Percentiles rank a stretch among this genome's conserved stretches.
Evolutionary conservation across 2,329 filamentous ascomycete species (phyloP).

Genomic region (Rasamsonia emersonii): DNA sequence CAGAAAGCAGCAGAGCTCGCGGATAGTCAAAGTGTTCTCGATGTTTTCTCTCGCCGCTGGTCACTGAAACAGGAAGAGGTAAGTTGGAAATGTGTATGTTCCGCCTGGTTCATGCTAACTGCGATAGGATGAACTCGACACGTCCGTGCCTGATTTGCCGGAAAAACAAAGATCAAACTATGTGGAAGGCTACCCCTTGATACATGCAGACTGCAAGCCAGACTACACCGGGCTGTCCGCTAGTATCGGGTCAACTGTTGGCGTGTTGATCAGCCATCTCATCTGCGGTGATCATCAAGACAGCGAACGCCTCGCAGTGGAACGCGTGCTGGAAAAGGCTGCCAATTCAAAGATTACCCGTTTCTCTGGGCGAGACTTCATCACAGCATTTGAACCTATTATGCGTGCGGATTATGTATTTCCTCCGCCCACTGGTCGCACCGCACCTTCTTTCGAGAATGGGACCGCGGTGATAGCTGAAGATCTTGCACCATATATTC

Average conservation of each 20-base stretch:
- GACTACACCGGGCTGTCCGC: slow-evolving; percentile 36
- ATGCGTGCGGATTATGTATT: slow-evolving; percentile 31
- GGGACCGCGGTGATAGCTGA: slow-evolving; percentile 56
- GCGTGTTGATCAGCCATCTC: slow-evolving; percentile 19
- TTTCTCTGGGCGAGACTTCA: slow-evolving; percentile 33
- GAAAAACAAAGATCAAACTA: slow-evolving; percentile 48
- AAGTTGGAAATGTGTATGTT: slow-evolving; percentile 8
- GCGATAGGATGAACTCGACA: slow-evolving; percentile 48
- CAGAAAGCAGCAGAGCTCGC: slow-evolving; percentile 19
- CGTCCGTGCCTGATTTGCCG: slow-evolving; percentile 51
- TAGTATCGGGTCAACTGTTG: slow-evolving; percentile 25
- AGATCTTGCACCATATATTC: slow-evolving; percentile 86
- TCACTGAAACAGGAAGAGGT: slow-evolving; percentile 21
- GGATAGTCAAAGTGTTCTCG: slow-evolving; percentile 28
- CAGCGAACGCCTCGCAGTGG: slow-evolving; percentile 17
- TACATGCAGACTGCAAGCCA: slow-evolving; percentile 42
- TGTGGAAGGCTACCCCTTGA: slow-evolving; percentile 43
- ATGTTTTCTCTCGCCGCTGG: slow-evolving; percentile 23
- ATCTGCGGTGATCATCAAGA: slow-evolving; percentile 8
- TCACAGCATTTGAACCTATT: slow-evolving; percentile 45
- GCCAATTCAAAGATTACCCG: slow-evolving; percentile 10
- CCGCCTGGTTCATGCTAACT: slow-evolving; percentile 11
- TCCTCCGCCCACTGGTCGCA: slow-evolving; percentile 23
- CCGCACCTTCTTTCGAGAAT: slow-evolving; percentile 67
- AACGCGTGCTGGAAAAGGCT: slow-evolving; percentile 22